Conservation (phyloP, 2,329 filamentous ascomycete species). For the Eutypa lata region DNA sequence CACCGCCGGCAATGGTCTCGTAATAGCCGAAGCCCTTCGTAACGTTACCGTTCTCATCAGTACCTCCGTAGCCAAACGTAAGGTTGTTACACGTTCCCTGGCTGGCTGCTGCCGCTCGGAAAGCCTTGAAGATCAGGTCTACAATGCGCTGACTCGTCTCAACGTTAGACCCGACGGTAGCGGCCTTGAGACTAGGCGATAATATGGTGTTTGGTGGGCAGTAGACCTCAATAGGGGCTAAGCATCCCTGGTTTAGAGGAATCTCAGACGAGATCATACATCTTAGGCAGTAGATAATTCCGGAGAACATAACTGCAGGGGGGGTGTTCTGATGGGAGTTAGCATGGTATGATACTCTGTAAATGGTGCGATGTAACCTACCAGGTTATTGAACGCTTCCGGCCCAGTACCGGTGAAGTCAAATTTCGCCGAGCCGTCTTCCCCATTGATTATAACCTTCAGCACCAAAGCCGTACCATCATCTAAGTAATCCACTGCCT, state of each 20-base stretch:
- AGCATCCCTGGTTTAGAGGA: slow-evolving; percentile 70
- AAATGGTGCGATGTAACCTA: neutral
- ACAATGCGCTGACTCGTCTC: slow-evolving; percentile 8
- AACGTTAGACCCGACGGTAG: slow-evolving; percentile 14
- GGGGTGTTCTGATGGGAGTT: slow-evolving; percentile 17
- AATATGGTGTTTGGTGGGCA: slow-evolving; percentile 25
- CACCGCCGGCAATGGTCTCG: neutral
- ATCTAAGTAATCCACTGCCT: slow-evolving; percentile 71
- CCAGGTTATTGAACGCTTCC: slow-evolving; percentile 30
- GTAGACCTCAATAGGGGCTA: slow-evolving; percentile 30
- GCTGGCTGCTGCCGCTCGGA: slow-evolving; percentile 23
- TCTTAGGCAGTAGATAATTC: slow-evolving; percentile 35
- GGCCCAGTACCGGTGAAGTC: slow-evolving; percentile 48
- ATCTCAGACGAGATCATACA: slow-evolving; percentile 71
- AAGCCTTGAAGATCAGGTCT: slow-evolving; percentile 6
- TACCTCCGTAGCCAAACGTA: slow-evolving; percentile 42
- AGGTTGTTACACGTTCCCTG: slow-evolving; percentile 30
- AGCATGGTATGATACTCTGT: neutral
- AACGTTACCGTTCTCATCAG: neutral
- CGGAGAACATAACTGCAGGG: slow-evolving; percentile 24
- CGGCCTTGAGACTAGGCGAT: slow-evolving; percentile 5
- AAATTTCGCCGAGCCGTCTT: slow-evolving; percentile 68
- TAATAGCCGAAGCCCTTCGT: slow-evolving; percentile 25
- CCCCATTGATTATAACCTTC: slow-evolving; percentile 51
- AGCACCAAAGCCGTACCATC: slow-evolving; percentile 38